Conservation (phyloP, 495 filamentous ascomycete species). For the Penicillium subrubescens region DNA sequence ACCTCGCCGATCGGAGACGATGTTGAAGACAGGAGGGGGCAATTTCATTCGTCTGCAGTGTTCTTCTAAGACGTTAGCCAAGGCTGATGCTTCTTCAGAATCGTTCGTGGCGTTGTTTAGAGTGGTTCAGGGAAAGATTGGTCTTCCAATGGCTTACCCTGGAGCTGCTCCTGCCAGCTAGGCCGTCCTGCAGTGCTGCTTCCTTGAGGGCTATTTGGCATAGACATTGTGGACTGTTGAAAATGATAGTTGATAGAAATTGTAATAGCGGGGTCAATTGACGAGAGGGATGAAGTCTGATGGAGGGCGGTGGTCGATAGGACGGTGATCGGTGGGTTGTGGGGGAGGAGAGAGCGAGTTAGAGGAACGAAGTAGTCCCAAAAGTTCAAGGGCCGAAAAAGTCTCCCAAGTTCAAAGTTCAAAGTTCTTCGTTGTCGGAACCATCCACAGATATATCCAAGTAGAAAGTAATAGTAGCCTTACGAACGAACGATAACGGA, state of each 20-base stretch:
- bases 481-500: slow-evolving; percentile 11
- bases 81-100: background rate
- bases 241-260: slow-evolving; percentile 3
- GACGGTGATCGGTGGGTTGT: background rate
- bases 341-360: background rate
- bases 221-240: slow-evolving; percentile 30
- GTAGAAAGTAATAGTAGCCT: slow-evolving; percentile 8
- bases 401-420: background rate
- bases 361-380: background rate
- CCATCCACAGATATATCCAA: slow-evolving; percentile 3
- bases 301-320: slow-evolving; percentile 3
- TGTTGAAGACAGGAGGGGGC: slow-evolving; percentile 62
- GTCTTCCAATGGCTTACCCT: slow-evolving; percentile 42
- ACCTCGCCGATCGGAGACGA: slow-evolving; percentile 81
- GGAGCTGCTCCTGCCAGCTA: slow-evolving; percentile 56
- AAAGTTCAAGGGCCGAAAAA: background rate
- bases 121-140: background rate
- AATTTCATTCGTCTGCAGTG: slow-evolving; percentile 60
- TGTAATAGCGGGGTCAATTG: slow-evolving; percentile 6
- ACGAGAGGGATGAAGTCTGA: slow-evolving; percentile 8
- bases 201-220: slow-evolving; percentile 29
- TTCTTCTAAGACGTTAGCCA: slow-evolving; percentile 44
- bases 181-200: slow-evolving; percentile 18
- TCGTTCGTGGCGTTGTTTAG: background rate
- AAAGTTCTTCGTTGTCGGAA: background rate